A percentile compares a stretch with the other conserved stretches of the same genome.
These are phyloP conservation scores for Vitellaria paradoxa DNA, from an alignment of 179 eudicot genomes.

Conservation along the genomic window DNA sequence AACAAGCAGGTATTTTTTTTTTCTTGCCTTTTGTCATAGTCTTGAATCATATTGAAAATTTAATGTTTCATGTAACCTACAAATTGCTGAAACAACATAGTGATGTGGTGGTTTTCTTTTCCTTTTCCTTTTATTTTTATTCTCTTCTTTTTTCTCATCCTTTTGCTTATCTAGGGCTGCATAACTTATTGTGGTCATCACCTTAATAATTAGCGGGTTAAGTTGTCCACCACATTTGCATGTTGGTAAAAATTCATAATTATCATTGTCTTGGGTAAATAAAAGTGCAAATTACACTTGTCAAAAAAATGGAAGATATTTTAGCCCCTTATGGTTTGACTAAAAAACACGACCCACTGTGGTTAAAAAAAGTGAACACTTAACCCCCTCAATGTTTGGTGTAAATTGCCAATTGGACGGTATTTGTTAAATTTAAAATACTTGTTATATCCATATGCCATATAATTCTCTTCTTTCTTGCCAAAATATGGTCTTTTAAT, in stretches of 20 bases:
- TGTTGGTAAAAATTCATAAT: background rate
- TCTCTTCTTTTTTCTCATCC: background rate
- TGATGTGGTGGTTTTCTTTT: background rate
- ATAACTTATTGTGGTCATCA: background rate
- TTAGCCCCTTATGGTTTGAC: no score
- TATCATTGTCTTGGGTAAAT: no score
- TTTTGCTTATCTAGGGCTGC: background rate
- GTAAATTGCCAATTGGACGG: no score
- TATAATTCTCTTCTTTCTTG: no score
- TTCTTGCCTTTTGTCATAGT: conserved; percentile 8
- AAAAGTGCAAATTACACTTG: no score
- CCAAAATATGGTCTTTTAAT: no score
- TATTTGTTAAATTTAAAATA: no score
- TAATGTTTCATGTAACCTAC: background rate
- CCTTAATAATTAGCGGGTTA: background rate
- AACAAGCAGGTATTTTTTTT: conserved; percentile 66
- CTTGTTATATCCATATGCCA: no score
- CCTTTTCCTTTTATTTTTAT: background rate
- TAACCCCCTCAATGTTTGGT: no score
- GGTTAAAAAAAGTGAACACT: no score
- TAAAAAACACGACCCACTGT: no score
- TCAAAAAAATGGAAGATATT: no score
- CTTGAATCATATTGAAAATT: background rate
- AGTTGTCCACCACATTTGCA: background rate
- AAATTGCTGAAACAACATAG: background rate